Percentiles rank a stretch among this genome's conserved stretches.
These are phyloP conservation scores for Xylariaceae sp. DNA, from an alignment of 2,329 filamentous ascomycete genomes.

Conservation along the genomic window DNA sequence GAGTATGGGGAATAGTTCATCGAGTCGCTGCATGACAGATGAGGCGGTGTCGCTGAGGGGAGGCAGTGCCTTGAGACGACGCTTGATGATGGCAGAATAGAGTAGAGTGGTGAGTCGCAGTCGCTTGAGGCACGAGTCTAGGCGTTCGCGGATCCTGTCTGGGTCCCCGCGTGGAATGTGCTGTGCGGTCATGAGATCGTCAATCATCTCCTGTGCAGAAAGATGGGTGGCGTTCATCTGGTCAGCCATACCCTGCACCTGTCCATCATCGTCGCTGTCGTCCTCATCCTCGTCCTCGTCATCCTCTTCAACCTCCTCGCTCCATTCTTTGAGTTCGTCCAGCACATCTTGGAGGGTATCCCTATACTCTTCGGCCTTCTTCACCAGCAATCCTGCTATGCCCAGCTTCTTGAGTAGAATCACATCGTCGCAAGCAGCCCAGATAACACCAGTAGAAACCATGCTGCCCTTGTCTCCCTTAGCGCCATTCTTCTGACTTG, in stretches of 20 bases:
- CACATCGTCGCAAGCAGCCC: slow-evolving; percentile 78
- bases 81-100: slow-evolving; percentile 67
- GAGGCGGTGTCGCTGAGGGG: slow-evolving; percentile 32
- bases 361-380: slow-evolving; percentile 70
- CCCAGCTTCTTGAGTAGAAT: slow-evolving; percentile 63
- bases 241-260: slow-evolving; percentile 41
- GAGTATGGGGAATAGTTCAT: slow-evolving; percentile 56
- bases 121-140: slow-evolving; percentile 62
- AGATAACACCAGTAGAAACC: slow-evolving; percentile 72
- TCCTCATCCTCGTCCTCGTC: slow-evolving; percentile 54
- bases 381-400: slow-evolving; percentile 66
- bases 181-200: slow-evolving; percentile 64
- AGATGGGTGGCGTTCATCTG: slow-evolving; percentile 32
- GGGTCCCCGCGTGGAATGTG: slow-evolving; percentile 64
- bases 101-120: slow-evolving; percentile 66
- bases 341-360: slow-evolving; percentile 79
- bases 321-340: slow-evolving; percentile 85
- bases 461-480: slow-evolving; percentile 51
- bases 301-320: slow-evolving; percentile 65
- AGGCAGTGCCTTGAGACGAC: slow-evolving; percentile 62
- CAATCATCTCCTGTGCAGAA: slow-evolving; percentile 57
- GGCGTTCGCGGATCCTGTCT: slow-evolving; percentile 60
- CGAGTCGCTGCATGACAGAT: slow-evolving; percentile 43
- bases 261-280: slow-evolving; percentile 40
- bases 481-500: slow-evolving; percentile 45